Base-by-base conservation (phyloP, 192 early-diverging fungal genomes). In the Coemansia guatemalensis region DNA sequence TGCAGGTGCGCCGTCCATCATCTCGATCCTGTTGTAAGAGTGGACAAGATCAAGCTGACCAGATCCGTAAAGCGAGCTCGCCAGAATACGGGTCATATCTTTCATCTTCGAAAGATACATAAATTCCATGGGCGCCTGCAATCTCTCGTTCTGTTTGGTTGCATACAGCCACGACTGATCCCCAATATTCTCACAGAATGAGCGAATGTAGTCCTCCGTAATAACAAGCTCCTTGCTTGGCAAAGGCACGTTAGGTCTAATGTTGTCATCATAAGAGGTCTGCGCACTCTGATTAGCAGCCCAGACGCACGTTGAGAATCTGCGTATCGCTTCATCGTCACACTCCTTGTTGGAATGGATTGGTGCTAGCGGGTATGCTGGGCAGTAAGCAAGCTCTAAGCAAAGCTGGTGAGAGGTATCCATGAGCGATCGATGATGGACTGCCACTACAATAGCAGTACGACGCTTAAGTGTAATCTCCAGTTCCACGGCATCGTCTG, bases 31-130 rank as follows among this genome's bases (percentile, higher is more conserved):
- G 83, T 95, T 95, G 71, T 88, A 88, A 22, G 94, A 82, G 67
- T 97, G 93, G 25, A 97, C 93, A 14, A 97, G 74, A 39, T 82
- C 81, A 59, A 95, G 83, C 51, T 94, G 84, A 59, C 95, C 93
- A 49, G 87, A 89, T 63, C 94, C 90, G 65, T 95, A 93, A 25
- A 90, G 86, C 62, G 92, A 89, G 25, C 93, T 90, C 73, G 92
- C 85, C 49, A 95, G 87, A 5, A 93, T 89, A 60, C 87, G 87
- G 57, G 94, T 87, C 33, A 94, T 85, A 68, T 86, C 78, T 73
- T 84, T 82, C 88, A 89, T 91, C 2, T 86, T 88, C 30, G 88
- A 86, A 41, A 93, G 87, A 52, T 93, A 92, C 39, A 89, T 87
- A 73, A 94, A 95, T 71, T 96, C 93, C 87, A 94, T 89, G 23